Percentiles rank a stretch among this genome's conserved stretches.
phyloP scores from a whole-genome alignment of 2,329 filamentous ascomycete genomes.

The Phialophora verrucosa region DNA sequence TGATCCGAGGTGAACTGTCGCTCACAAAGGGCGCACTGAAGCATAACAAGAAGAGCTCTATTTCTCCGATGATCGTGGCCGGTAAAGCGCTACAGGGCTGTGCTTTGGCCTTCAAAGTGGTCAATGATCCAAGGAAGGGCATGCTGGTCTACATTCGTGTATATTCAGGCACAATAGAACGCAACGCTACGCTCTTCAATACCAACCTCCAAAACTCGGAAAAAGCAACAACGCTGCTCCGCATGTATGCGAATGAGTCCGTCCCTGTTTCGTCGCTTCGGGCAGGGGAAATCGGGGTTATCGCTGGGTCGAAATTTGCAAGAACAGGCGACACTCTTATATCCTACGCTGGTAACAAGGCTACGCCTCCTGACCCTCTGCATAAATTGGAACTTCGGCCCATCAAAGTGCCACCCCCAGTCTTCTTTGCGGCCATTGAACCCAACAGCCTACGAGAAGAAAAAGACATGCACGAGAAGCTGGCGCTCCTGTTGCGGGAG shows the following conservation, averaged over 20 bases:
- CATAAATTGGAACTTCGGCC: constrained; percentile 81
- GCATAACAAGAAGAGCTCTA: constrained; percentile 51
- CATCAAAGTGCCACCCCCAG: constrained; percentile 86
- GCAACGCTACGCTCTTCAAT: constrained; percentile 81
- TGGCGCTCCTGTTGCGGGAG: constrained; percentile 81
- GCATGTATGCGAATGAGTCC: constrained; percentile 87
- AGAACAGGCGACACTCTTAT: constrained; percentile 92
- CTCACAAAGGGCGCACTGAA: constrained; percentile 45
- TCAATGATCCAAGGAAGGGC: constrained; percentile 82
- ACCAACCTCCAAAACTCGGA: constrained; percentile 82
- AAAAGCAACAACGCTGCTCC: constrained; percentile 77
- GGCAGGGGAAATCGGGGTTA: constrained; percentile 90
- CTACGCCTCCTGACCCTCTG: constrained; percentile 70
- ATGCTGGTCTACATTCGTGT: constrained; percentile 91
- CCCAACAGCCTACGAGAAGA: constrained; percentile 77
- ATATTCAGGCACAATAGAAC: constrained; percentile 80
- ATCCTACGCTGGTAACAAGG: constrained; percentile 69
- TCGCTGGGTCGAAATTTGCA: constrained; percentile 87
- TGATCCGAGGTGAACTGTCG: constrained; percentile 55
- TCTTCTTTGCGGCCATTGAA: constrained; percentile 95
- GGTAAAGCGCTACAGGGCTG: constrained; percentile 71
- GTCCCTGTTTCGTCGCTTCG: constrained; percentile 80
- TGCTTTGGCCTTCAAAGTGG: constrained; percentile 87
- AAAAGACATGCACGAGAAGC: constrained; percentile 75
- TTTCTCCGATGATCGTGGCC: constrained; percentile 43